phyloP scores from a whole-genome alignment of 306 rosid species.

The Acacia acuminata region DNA sequence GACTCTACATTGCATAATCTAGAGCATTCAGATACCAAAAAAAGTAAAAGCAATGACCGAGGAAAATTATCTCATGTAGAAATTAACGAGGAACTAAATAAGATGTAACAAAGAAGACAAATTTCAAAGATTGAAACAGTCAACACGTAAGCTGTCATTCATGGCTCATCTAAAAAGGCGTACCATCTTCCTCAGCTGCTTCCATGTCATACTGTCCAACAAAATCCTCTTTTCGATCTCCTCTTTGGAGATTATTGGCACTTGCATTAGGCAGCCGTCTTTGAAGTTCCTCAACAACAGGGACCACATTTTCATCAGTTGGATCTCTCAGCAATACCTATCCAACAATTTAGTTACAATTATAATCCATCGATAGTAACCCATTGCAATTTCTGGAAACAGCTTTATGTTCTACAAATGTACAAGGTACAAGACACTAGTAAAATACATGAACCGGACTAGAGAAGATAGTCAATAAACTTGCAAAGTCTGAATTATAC shows the following conservation, averaged over 20 bases:
- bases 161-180: neutral
- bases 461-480: constrained; percentile 26
- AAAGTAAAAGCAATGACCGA: constrained; percentile 20
- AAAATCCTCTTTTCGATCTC: constrained; percentile 13
- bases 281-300: constrained; percentile 88
- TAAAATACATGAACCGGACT: neutral
- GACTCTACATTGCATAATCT: constrained; percentile 66
- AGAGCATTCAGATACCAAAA: constrained; percentile 36
- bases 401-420: constrained; percentile 9
- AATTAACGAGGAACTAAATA: constrained; percentile 3
- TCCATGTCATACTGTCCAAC: constrained; percentile 11
- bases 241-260: constrained; percentile 25
- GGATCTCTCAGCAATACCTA: constrained; percentile 93
- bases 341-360: constrained; percentile 35
- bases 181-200: constrained; percentile 19
- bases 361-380: constrained; percentile 1
- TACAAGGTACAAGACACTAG: neutral
- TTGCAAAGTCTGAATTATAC: constrained; percentile 6
- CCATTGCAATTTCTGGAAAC: constrained; percentile 23
- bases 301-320: constrained; percentile 70
- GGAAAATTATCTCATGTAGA: neutral
- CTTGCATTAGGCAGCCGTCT: constrained; percentile 70
- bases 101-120: constrained; percentile 19
- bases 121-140: constrained; percentile 20
- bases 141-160: neutral